Percentiles rank a stretch among this genome's conserved stretches.
These are phyloP conservation scores for Candida sp. DNA, from an alignment of 1,139 yeast species.

Conservation along the genomic window DNA sequence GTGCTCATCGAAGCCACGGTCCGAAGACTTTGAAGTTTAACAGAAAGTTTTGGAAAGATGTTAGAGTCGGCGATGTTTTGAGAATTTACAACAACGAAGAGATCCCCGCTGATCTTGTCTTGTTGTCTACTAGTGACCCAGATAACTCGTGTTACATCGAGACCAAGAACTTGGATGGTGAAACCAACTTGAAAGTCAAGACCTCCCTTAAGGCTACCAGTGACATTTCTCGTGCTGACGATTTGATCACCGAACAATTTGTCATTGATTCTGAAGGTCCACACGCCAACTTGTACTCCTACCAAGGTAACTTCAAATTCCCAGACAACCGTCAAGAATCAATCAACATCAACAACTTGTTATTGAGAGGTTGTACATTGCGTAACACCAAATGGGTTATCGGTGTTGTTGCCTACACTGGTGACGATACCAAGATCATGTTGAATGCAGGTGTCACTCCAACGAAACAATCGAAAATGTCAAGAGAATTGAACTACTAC, in stretches of 20 bases:
- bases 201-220: constrained; percentile 31
- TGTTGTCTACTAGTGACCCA: constrained; percentile 55
- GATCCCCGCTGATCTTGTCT: constrained; percentile 59
- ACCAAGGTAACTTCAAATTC: constrained; percentile 54
- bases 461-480: constrained; percentile 56
- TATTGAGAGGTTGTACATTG: constrained; percentile 55
- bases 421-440: constrained; percentile 61
- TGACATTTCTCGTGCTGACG: constrained; percentile 44
- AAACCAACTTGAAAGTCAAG: constrained; percentile 60
- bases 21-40: constrained; percentile 32
- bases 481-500: constrained; percentile 54
- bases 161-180: constrained; percentile 66
- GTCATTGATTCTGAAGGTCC: constrained; percentile 60
- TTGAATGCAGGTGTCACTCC: constrained; percentile 62
- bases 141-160: constrained; percentile 61
- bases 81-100: constrained; percentile 59
- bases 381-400: constrained; percentile 61
- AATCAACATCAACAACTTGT: constrained; percentile 50
- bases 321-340: constrained; percentile 37
- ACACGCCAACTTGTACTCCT: constrained; percentile 55
- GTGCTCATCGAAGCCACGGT: constrained; percentile 9
- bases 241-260: constrained; percentile 43
- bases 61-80: constrained; percentile 57
- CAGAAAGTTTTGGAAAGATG: constrained; percentile 54
- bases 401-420: constrained; percentile 57